These are phyloP conservation scores for Choiromyces venosus DNA, from an alignment of 495 filamentous ascomycete species.

Conservation along the genomic window DNA sequence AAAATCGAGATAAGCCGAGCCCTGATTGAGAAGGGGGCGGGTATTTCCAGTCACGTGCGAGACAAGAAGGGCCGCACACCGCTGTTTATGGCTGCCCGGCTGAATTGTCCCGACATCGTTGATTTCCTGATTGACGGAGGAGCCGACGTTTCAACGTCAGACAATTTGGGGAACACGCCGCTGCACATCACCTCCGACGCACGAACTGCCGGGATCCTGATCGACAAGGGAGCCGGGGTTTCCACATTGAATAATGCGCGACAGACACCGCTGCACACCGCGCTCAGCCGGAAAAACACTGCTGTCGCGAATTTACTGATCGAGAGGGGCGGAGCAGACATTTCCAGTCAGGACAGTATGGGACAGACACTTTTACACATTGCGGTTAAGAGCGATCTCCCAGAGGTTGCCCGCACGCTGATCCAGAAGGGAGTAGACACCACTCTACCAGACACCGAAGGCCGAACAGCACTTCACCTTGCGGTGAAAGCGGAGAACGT, in stretches of 20 bases:
- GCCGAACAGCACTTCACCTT: conserved; percentile 28
- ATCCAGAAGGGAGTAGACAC: conserved; percentile 4
- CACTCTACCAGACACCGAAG: not conserved
- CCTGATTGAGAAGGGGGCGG: not conserved
- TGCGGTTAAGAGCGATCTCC: not conserved
- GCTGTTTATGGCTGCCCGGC: not conserved
- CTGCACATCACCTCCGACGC: conserved; percentile 2
- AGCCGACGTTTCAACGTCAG: not conserved
- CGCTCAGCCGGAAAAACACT: not conserved
- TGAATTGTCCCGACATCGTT: not conserved
- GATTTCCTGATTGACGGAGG: not conserved
- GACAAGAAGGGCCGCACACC: conserved; percentile 2
- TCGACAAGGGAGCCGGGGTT: not conserved
- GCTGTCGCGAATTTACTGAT: not conserved
- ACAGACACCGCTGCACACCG: conserved; percentile 14
- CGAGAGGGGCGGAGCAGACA: not conserved
- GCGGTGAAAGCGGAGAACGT: conserved; percentile 5
- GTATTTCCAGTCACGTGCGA: not conserved
- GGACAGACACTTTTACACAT: not conserved
- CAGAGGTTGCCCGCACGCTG: not conserved
- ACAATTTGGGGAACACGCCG: not conserved
- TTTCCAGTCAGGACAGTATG: not conserved
- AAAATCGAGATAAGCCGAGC: not conserved
- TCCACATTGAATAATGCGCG: not conserved
- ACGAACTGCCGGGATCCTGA: not conserved